Percentiles rank a stretch among this genome's conserved stretches.
Evolutionary conservation across 2,329 filamentous ascomycete species (phyloP).

Genomic region (Pseudocercospora fuligena): DNA sequence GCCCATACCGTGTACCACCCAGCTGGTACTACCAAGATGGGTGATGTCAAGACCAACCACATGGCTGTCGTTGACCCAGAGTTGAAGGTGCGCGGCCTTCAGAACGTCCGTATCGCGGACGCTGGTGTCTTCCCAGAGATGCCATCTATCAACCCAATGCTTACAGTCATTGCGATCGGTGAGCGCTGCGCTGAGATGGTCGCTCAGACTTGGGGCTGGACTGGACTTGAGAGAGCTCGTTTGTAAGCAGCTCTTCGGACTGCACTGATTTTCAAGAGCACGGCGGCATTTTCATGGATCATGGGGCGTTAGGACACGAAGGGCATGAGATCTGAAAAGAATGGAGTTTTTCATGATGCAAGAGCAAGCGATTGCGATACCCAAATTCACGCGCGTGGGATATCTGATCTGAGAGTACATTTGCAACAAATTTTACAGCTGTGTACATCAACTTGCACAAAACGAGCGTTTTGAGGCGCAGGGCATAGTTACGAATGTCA

Average conservation of each 20-base stretch:
- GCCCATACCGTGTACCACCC: constrained; percentile 93
- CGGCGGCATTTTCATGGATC: not conserved
- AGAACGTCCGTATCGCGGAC: constrained; percentile 78
- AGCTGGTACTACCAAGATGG: constrained; percentile 89
- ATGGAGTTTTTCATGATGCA: not conserved
- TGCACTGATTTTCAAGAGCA: not conserved
- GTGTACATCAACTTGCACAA: constrained; percentile 18
- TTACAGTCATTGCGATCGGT: constrained; percentile 82
- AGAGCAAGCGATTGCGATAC: constrained; percentile 14
- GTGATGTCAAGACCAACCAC: constrained; percentile 69
- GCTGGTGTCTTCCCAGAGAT: constrained; percentile 89
- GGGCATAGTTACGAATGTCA: not conserved
- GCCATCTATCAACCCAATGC: constrained; percentile 85
- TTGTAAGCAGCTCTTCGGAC: constrained; percentile 46
- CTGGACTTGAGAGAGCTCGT: constrained; percentile 58
- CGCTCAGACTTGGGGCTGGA: constrained; percentile 72
- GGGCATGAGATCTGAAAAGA: constrained; percentile 10
- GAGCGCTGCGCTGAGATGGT: constrained; percentile 86
- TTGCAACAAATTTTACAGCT: constrained; percentile 1
- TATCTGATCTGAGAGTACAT: not conserved
- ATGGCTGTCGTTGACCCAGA: constrained; percentile 80
- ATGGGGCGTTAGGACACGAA: not conserved
- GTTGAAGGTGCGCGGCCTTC: constrained; percentile 73
- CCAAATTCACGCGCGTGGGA: not conserved
- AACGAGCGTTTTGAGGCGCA: not conserved